Conservation (phyloP, 2,329 filamentous ascomycete species). For the Cladophialophora exuberans region DNA sequence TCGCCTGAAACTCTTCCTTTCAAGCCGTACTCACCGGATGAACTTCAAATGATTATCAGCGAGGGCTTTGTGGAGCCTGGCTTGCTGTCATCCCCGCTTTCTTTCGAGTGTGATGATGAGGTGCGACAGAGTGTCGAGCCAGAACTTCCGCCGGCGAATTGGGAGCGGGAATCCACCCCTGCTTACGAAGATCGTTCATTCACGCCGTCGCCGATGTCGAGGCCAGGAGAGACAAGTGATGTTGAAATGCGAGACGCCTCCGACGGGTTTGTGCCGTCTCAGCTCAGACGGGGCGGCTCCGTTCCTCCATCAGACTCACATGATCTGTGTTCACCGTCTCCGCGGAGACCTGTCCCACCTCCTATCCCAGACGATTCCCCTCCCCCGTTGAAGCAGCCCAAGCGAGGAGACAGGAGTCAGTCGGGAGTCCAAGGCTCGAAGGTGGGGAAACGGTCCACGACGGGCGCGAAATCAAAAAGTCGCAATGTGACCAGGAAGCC, state of each 20-base stretch:
- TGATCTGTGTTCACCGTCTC: conserved; percentile 1
- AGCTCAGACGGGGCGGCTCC: conserved; percentile 3
- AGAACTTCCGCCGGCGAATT: conserved; percentile 17
- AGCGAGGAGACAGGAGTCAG: conserved; percentile 23
- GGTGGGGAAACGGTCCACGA: conserved; percentile 24
- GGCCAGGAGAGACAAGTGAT: conserved; percentile 14
- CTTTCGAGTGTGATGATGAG: conserved; percentile 4
- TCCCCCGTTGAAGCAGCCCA: conserved; percentile 21
- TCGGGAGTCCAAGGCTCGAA: conserved; percentile 25
- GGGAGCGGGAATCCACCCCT: conserved; percentile 22
- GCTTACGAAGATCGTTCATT: conserved; percentile 27
- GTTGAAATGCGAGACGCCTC: conserved; percentile 20
- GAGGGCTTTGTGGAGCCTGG: conserved; percentile 21
- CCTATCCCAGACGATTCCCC: conserved; percentile 12
- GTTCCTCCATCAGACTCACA: conserved; percentile 5
- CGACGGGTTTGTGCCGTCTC: neutral
- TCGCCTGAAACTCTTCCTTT: neutral
- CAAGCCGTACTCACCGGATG: conserved; percentile 9
- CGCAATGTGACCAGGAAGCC: conserved; percentile 25
- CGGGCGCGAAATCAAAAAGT: conserved; percentile 19
- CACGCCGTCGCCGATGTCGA: conserved; percentile 28
- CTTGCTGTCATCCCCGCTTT: conserved; percentile 5
- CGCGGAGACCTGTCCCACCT: conserved; percentile 9
- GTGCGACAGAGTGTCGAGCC: conserved; percentile 29
- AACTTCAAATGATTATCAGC: no score